A percentile compares a stretch with the other conserved stretches of the same genome.
Conservation (phyloP, 1,284 basidiomycete genomes). For the Ustilago shanxiensis region DNA sequence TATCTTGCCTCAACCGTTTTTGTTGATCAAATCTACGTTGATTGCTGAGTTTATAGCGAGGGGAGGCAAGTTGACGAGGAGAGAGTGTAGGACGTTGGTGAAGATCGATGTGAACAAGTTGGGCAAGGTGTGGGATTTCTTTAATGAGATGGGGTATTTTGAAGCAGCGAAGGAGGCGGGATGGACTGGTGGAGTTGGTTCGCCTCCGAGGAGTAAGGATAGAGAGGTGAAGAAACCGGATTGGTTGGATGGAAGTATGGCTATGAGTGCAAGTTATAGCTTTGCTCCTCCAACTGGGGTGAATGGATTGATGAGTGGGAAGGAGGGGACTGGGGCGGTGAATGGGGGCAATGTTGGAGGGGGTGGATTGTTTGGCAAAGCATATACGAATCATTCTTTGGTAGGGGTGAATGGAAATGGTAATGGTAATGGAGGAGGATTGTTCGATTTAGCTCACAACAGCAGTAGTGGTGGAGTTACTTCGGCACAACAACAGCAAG, state of each 20-base stretch:
- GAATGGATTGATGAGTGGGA: background rate
- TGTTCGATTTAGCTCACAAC: conserved; percentile 37
- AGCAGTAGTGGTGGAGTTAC: conserved; percentile 22
- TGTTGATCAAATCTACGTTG: conserved; percentile 67
- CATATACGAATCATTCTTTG: conserved; percentile 12
- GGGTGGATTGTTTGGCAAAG: conserved; percentile 11
- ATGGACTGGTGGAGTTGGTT: conserved; percentile 50
- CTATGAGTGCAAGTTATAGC: conserved; percentile 44
- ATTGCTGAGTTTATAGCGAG: conserved; percentile 59
- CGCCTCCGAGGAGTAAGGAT: conserved; percentile 44
- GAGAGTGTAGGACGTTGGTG: conserved; percentile 61
- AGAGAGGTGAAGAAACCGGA: conserved; percentile 43
- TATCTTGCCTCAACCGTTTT: conserved; percentile 65
- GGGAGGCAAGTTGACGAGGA: conserved; percentile 59
- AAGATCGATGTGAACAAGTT: conserved; percentile 67
- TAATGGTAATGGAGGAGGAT: conserved; percentile 25
- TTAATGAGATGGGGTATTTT: conserved; percentile 66
- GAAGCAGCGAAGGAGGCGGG: conserved; percentile 50
- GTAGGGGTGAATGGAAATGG: background rate
- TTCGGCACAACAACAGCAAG: conserved; percentile 49
- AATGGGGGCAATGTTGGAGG: conserved; percentile 13
- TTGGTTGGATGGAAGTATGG: conserved; percentile 49
- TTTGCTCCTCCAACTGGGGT: conserved; percentile 25
- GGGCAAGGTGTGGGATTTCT: conserved; percentile 66
- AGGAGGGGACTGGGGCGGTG: background rate